Percentiles rank a stretch among this genome's conserved stretches.
Evolutionary conservation across 2,329 filamentous ascomycete species (phyloP).

Genomic region (Sporothrix pseudoabietina): DNA sequence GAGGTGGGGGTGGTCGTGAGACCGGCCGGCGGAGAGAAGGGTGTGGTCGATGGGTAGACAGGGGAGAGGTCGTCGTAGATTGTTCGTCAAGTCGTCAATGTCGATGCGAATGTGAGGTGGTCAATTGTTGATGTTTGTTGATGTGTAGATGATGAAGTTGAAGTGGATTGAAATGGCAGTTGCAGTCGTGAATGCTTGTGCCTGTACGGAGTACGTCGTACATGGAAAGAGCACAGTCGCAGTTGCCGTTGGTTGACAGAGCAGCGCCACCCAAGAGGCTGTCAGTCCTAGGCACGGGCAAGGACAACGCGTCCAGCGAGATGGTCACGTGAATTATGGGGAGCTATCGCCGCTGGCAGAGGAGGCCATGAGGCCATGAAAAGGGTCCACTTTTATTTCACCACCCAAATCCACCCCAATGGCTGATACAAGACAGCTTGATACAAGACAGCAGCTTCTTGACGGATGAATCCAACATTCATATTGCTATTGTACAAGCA

Average conservation of each 20-base stretch:
- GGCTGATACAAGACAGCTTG: not conserved
- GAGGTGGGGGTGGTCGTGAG: conserved; percentile 12
- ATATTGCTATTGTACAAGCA: not conserved
- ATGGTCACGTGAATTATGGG: conserved; percentile 25
- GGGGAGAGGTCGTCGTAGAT: not conserved
- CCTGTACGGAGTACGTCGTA: not conserved
- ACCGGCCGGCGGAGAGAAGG: not conserved
- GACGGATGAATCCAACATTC: not conserved
- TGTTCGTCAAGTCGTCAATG: not conserved
- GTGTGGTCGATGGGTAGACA: not conserved
- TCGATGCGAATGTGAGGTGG: not conserved
- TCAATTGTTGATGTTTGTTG: conserved; percentile 10
- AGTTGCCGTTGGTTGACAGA: conserved; percentile 6
- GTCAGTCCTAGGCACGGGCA: conserved; percentile 21
- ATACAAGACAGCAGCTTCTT: not conserved
- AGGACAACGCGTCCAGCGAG: conserved; percentile 25
- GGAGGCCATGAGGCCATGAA: not conserved
- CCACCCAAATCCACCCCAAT: not conserved
- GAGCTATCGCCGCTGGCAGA: not conserved
- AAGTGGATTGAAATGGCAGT: not conserved
- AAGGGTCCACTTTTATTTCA: not conserved
- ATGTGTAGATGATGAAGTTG: not conserved
- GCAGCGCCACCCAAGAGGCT: conserved; percentile 11
- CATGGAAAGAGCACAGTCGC: not conserved
- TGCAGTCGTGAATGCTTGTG: not conserved